Base-by-base conservation (phyloP, 108 stramenopile genomes). In the Stephanodiscus triporus region DNA sequence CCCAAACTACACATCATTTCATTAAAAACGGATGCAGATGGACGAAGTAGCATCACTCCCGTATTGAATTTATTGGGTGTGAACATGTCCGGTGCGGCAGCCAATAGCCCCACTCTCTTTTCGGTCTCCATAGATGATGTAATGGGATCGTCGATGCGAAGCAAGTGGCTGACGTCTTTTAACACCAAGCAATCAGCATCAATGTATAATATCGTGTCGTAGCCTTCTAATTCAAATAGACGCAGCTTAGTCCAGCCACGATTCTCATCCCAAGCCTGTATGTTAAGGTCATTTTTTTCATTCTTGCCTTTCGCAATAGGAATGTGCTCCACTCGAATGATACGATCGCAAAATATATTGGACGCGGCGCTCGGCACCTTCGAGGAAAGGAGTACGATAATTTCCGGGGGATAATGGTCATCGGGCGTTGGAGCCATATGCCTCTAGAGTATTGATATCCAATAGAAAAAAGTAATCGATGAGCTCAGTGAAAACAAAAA, bases 21-120 rank as follows among this genome's bases (percentile, higher is more conserved):
- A n/a, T 73, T 66, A 68, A 84, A 86, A 10, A 81, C 75, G 4
- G 60, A n/a, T 64, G 49, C 51, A 20, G 78, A 81, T 23, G 94
- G 96, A 40, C 85, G 80, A 62, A 97, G 48, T 3, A 97, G 88
- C 86, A 96, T 83, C n/a, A 97, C 95, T 9, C 95, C 95, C 16
- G 92, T 90, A 66, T 96, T 95, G 85, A 97, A 97, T 30, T 82
- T 76, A 67, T 94, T 88, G 0, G 95, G 95, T 13, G 93, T 91
- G 27, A 96, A 84, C 9, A 95, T 70, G 63, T 96, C 92, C 3
- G 95, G 93, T 60, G 93, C 92, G 7, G 96, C 96, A 8, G 95
- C 95, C 32, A 96, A 78, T 13, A 91, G 77, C 38, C 88, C 83
- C 24, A 77, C 58, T 51, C 83, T 81, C 59, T 86, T 81, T 19